Evolutionary conservation across 345 rosid genomes (phyloP).

Genomic region (Linum usitatissimum): DNA sequence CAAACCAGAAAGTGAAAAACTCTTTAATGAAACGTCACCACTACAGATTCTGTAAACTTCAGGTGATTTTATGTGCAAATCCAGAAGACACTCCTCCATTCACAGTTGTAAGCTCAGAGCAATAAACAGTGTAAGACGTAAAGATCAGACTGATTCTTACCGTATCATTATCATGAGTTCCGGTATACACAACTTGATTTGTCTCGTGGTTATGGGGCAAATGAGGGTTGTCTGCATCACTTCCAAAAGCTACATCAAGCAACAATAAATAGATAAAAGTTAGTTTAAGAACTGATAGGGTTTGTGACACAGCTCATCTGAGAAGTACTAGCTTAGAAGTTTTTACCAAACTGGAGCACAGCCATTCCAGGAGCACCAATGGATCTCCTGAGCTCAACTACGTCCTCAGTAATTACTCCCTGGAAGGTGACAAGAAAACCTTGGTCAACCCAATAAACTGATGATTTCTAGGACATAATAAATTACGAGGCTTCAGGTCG

Average conservation of each 20-base stretch:
- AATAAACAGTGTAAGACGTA: not conserved
- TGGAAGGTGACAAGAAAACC: conserved; percentile 16
- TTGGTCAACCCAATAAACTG: not conserved
- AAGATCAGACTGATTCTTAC: conserved; percentile 25
- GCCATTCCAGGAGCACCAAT: conserved; percentile 98
- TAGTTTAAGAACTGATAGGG: not conserved
- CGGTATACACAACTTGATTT: conserved; percentile 94
- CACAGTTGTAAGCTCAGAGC: not conserved
- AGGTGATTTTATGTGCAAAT: not conserved
- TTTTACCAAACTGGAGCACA: conserved; percentile 90
- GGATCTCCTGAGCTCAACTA: conserved; percentile 68
- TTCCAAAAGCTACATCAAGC: conserved; percentile 60
- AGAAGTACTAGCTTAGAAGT: not conserved
- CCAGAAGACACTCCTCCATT: not conserved
- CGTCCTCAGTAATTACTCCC: conserved; percentile 97
- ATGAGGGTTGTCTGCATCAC: conserved; percentile 76
- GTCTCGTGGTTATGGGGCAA: conserved; percentile 84
- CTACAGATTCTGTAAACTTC: not conserved
- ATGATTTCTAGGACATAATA: not conserved
- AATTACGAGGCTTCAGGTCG: not conserved
- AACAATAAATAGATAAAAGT: not conserved
- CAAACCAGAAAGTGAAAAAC: not conserved
- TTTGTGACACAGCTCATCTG: too few relatives aligned
- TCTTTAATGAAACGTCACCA: not conserved
- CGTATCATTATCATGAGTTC: conserved; percentile 96